These are phyloP conservation scores for Penstemon davidsonii DNA, from an alignment of 257 asterid genomes.

Conservation along the genomic window DNA sequence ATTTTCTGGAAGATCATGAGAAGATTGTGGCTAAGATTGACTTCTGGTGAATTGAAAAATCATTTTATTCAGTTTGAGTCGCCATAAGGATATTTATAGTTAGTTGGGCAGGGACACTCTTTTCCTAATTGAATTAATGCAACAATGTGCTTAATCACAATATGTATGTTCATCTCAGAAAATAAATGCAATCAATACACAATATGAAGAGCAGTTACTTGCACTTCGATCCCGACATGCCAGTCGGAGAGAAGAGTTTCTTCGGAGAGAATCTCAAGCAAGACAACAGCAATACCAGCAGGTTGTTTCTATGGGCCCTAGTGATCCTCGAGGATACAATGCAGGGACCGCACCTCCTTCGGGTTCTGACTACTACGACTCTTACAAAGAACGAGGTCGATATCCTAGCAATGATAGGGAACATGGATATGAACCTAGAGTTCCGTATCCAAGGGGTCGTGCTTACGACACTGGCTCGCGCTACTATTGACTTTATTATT, in stretches of 20 bases:
- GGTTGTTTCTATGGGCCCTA: constrained; percentile 40
- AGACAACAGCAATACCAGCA: constrained; percentile 68
- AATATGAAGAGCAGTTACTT: constrained; percentile 63
- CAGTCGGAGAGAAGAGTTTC: constrained; percentile 61
- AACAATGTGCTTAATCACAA: not conserved
- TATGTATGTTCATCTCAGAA: constrained; percentile 40
- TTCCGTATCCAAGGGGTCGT: constrained; percentile 68
- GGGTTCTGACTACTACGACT: constrained; percentile 51
- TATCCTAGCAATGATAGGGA: constrained; percentile 50
- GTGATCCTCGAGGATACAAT: constrained; percentile 50
- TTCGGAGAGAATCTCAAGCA: constrained; percentile 62
- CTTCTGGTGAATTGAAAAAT: not conserved
- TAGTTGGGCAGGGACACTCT: not conserved
- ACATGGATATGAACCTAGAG: constrained; percentile 60
- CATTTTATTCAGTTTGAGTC: constrained; percentile 1
- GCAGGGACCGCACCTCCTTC: constrained; percentile 38
- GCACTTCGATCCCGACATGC: constrained; percentile 66
- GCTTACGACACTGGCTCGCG: constrained; percentile 57
- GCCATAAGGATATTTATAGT: not conserved
- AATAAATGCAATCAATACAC: constrained; percentile 57
- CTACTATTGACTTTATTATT: constrained; percentile 39
- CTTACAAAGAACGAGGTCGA: constrained; percentile 57
- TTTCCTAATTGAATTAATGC: not conserved
- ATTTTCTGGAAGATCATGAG: not conserved
- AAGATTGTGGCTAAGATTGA: not conserved